phyloP scores from a whole-genome alignment of 2,329 filamentous ascomycete genomes.

The Trichoderma sp. region DNA sequence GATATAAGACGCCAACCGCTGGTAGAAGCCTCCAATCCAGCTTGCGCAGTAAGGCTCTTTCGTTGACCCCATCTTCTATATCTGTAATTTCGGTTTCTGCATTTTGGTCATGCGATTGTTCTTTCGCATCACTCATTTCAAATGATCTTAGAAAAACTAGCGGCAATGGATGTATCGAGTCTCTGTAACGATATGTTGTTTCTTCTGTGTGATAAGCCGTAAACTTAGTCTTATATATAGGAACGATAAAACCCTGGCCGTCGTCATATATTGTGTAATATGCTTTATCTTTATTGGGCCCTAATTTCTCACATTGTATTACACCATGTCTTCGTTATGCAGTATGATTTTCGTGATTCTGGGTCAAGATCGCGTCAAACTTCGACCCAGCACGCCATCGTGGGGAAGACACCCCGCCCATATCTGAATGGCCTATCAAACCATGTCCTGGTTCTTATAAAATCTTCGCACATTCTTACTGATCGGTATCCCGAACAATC shows the following conservation, averaged over 20 bases:
- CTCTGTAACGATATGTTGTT: background rate
- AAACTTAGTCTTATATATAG: background rate
- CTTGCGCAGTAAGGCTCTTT: constrained; percentile 58
- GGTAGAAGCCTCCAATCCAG: constrained; percentile 53
- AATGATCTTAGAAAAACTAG: background rate
- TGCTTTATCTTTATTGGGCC: background rate
- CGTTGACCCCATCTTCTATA: constrained; percentile 41
- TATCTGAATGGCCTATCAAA: background rate
- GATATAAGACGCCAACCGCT: constrained; percentile 53
- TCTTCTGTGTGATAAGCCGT: background rate
- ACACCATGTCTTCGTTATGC: background rate
- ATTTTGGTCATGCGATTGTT: background rate
- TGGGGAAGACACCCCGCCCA: background rate
- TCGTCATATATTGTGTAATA: background rate
- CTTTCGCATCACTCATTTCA: background rate
- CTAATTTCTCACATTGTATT: background rate
- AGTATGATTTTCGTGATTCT: background rate
- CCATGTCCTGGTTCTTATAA: background rate
- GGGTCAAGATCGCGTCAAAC: constrained; percentile 1
- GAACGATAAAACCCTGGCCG: background rate
- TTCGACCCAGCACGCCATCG: constrained; percentile 7
- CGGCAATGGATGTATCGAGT: background rate
- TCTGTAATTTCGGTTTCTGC: background rate
- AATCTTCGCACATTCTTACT: too few species aligned
- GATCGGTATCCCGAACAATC: too few species aligned